Conservation (phyloP, 192 early-diverging fungal species). For the Pilaira anomala region DNA sequence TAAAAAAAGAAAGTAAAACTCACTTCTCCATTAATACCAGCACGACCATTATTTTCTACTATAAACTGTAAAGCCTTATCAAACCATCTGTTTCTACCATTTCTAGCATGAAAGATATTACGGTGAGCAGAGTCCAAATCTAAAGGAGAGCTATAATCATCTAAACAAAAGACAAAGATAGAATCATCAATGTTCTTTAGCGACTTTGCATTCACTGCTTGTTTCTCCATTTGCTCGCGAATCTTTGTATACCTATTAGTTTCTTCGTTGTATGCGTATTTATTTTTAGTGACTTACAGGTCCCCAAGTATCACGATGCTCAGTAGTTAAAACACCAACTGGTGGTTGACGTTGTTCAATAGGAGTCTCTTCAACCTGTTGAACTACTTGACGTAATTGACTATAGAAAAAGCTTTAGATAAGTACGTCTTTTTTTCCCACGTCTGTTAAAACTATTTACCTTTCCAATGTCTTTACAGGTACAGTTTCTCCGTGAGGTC, state of each 20-base stretch:
- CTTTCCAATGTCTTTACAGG: constrained; percentile 42
- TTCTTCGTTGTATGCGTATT: too few relatives aligned
- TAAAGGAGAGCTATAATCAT: constrained; percentile 61
- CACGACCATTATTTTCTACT: constrained; percentile 76
- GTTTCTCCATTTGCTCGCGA: constrained; percentile 44
- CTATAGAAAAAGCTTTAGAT: constrained; percentile 8
- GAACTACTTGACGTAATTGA: constrained; percentile 43
- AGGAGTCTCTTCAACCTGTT: constrained; percentile 42
- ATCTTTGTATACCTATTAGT: too few relatives aligned
- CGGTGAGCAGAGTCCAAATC: constrained; percentile 65
- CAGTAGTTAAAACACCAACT: constrained; percentile 80
- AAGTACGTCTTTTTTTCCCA: not conserved
- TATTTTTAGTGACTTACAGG: constrained; percentile 36
- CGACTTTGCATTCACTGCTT: constrained; percentile 49
- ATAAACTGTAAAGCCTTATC: constrained; percentile 93
- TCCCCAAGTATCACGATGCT: constrained; percentile 88
- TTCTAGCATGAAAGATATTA: constrained; percentile 74
- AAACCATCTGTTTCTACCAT: constrained; percentile 92
- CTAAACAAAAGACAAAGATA: constrained; percentile 86
- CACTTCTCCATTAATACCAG: constrained; percentile 92
- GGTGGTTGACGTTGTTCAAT: constrained; percentile 50
- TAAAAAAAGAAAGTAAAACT: constrained; percentile 1
- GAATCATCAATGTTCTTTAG: constrained; percentile 70
- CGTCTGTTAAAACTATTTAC: constrained; percentile 24
- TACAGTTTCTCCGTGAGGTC: constrained; percentile 62